Percentiles rank a stretch among this genome's conserved stretches.
Conservation (phyloP, 2,329 filamentous ascomycete species). For the Colletotrichum gloeosporioides region DNA sequence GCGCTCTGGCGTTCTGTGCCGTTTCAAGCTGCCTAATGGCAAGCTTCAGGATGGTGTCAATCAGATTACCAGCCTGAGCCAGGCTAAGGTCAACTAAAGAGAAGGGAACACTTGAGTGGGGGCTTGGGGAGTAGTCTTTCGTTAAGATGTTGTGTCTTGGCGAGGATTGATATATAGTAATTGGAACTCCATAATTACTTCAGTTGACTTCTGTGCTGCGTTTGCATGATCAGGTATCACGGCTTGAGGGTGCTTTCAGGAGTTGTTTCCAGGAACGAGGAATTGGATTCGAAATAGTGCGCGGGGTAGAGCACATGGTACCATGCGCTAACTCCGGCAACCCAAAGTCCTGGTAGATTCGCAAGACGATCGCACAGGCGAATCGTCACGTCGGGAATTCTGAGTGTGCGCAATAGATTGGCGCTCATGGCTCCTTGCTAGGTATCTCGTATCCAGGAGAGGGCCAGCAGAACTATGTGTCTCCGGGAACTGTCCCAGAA, state of each 20-base stretch:
- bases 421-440: neutral
- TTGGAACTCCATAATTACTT: neutral
- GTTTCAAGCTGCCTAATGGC: conserved; percentile 27
- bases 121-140: neutral
- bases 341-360: neutral
- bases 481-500: neutral
- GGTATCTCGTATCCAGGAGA: neutral
- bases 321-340: neutral
- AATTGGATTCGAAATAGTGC: no score
- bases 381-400: neutral
- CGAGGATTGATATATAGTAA: neutral
- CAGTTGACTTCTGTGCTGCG: neutral
- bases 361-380: neutral
- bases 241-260: no score
- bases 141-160: neutral
- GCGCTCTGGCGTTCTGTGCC: conserved; percentile 32
- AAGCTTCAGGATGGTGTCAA: conserved; percentile 30
- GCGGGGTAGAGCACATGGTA: no score
- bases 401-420: neutral
- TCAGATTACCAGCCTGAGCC: conserved; percentile 25
- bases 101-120: neutral
- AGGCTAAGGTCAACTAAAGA: conserved; percentile 30
- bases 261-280: no score
- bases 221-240: no score
- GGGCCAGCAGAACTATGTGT: neutral